Conservation (phyloP, 2,329 filamentous ascomycete species). For the Arthrobotrys entomopaga region DNA sequence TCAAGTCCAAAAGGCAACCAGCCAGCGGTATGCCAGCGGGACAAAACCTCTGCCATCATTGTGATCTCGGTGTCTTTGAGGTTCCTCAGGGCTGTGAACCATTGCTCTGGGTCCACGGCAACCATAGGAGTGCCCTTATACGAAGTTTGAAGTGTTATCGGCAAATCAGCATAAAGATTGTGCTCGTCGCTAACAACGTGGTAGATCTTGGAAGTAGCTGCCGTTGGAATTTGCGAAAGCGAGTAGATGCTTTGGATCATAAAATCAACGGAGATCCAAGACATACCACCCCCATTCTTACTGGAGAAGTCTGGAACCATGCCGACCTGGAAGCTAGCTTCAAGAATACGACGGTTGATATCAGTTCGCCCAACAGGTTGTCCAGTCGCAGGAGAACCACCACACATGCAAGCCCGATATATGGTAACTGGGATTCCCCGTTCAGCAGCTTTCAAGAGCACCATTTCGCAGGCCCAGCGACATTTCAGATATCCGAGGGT, state of each 20-base stretch:
- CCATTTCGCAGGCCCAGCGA: constrained; percentile 28
- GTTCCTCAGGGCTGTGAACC: constrained; percentile 21
- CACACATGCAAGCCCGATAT: constrained; percentile 34
- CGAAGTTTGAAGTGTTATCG: constrained; percentile 19
- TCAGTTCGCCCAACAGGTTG: constrained; percentile 32
- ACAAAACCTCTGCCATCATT: constrained; percentile 32
- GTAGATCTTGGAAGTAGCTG: constrained; percentile 17
- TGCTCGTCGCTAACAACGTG: constrained; percentile 24
- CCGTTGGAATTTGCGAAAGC: constrained; percentile 18
- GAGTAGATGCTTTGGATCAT: constrained; percentile 30
- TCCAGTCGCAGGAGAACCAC: constrained; percentile 12
- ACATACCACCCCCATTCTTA: constrained; percentile 33
- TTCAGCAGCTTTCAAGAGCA: constrained; percentile 29
- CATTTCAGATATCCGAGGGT: constrained; percentile 34
- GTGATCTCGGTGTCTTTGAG: constrained; percentile 30
- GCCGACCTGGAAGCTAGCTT: constrained; percentile 31
- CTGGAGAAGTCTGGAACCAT: constrained; percentile 37
- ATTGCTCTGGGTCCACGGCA: constrained; percentile 20
- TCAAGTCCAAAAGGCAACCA: constrained; percentile 30
- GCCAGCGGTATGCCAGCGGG: constrained; percentile 25
- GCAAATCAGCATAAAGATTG: constrained; percentile 24
- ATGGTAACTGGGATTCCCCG: constrained; percentile 21
- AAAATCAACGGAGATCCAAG: constrained; percentile 30
- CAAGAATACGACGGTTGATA: constrained; percentile 34
- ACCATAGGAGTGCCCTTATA: constrained; percentile 15